A percentile compares a stretch with the other conserved stretches of the same genome.
These are phyloP conservation scores for Fusarium cyanostomum DNA, from an alignment of 2,329 filamentous ascomycete genomes.

Conservation along the genomic window DNA sequence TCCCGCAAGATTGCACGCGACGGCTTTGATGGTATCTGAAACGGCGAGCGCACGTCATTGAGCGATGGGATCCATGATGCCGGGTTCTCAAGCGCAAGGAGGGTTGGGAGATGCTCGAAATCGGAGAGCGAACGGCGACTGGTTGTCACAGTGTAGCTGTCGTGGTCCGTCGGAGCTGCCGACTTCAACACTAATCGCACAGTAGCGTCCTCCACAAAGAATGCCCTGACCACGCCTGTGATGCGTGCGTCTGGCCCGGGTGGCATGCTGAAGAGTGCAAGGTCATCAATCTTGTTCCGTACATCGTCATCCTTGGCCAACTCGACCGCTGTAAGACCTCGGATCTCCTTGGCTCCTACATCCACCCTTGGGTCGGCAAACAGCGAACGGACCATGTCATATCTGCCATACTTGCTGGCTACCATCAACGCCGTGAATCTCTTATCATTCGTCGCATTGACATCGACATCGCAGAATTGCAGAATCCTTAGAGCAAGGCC, in stretches of 20 bases:
- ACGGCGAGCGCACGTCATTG: conserved; percentile 81
- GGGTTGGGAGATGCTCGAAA: conserved; percentile 88
- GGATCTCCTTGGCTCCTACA: conserved; percentile 80
- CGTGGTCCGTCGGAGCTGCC: conserved; percentile 81
- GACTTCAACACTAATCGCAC: conserved; percentile 95
- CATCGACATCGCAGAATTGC: conserved; percentile 88
- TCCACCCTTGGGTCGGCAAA: conserved; percentile 92
- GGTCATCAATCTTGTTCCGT: conserved; percentile 93
- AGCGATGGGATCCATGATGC: conserved; percentile 93
- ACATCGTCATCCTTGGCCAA: conserved; percentile 98
- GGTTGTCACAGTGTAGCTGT: conserved; percentile 92
- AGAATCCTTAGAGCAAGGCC: conserved; percentile 79
- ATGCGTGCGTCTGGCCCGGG: conserved; percentile 80
- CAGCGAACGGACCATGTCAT: conserved; percentile 89
- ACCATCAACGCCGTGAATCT: conserved; percentile 97
- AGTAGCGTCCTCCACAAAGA: conserved; percentile 96
- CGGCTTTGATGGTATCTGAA: conserved; percentile 91
- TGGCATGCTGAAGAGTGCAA: conserved; percentile 81
- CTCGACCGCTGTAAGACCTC: conserved; percentile 93
- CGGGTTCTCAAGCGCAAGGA: conserved; percentile 88
- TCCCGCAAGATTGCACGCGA: conserved; percentile 88
- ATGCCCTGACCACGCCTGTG: conserved; percentile 92
- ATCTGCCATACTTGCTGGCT: conserved; percentile 95
- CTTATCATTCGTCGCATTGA: conserved; percentile 95
- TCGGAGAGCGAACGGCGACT: conserved; percentile 87